Percentiles rank a stretch among this genome's conserved stretches.
Conservation (phyloP, 1,139 yeast species). For the Taphrina communis region DNA sequence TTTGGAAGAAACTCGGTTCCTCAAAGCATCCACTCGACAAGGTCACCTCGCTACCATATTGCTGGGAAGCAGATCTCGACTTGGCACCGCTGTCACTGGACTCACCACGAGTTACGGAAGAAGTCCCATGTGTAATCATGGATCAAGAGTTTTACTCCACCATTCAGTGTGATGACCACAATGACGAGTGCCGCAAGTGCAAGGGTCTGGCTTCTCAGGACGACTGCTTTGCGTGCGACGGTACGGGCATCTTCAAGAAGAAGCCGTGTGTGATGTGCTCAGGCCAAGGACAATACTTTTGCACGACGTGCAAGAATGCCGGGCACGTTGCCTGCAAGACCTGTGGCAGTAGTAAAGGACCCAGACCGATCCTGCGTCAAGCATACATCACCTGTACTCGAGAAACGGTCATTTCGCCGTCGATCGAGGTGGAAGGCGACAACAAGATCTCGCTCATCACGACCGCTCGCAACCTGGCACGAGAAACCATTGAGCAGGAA, state of each 20-base stretch:
- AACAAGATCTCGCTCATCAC: constrained; percentile 26
- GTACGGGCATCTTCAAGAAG: constrained; percentile 39
- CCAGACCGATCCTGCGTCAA: constrained; percentile 29
- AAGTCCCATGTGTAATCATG: constrained; percentile 34
- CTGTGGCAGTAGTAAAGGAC: constrained; percentile 31
- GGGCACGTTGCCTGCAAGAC: constrained; percentile 26
- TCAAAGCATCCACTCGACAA: constrained; percentile 27
- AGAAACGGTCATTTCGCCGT: constrained; percentile 34
- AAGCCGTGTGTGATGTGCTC: constrained; percentile 40
- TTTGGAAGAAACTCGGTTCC: constrained; percentile 33
- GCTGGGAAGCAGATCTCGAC: constrained; percentile 39
- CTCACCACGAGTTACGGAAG: constrained; percentile 28
- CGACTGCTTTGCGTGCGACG: constrained; percentile 39
- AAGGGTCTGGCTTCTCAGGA: constrained; percentile 40
- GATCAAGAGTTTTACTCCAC: constrained; percentile 29
- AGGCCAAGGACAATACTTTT: constrained; percentile 35
- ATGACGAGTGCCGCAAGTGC: constrained; percentile 36
- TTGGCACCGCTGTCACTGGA: constrained; percentile 36
- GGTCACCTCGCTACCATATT: constrained; percentile 29
- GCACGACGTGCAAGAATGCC: constrained; percentile 32
- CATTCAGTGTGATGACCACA: constrained; percentile 34
- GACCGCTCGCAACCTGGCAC: constrained; percentile 31
- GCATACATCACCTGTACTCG: constrained; percentile 36
- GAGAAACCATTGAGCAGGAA: constrained; percentile 31
- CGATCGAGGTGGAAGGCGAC: constrained; percentile 40